These are phyloP conservation scores for Miscanthus sacchariflorus DNA, from an alignment of 202 grass and related monocot species.

Conservation along the genomic window DNA sequence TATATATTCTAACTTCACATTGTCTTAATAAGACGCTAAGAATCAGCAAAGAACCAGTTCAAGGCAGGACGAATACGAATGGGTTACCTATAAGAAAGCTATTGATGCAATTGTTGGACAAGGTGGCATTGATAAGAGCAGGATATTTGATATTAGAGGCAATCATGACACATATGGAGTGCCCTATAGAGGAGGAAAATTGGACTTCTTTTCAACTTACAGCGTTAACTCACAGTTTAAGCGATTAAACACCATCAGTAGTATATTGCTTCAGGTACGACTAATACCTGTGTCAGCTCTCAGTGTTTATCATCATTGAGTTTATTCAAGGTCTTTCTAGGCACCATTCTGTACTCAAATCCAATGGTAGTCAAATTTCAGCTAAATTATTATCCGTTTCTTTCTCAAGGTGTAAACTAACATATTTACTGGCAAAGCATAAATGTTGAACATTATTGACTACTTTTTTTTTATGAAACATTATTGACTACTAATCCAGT, in stretches of 20 bases:
- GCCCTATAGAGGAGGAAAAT: constrained; percentile 66
- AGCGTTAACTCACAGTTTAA: constrained; percentile 74
- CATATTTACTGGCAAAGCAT: constrained; percentile 38
- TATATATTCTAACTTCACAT: constrained; percentile 32
- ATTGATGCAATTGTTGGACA: constrained; percentile 65
- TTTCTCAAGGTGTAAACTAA: constrained; percentile 33
- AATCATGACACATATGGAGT: constrained; percentile 98
- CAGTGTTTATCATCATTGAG: constrained; percentile 15
- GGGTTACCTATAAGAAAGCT: constrained; percentile 70
- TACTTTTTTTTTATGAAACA: neutral
- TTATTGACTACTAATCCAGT: too few species aligned
- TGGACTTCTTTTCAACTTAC: constrained; percentile 85
- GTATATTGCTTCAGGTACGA: constrained; percentile 86
- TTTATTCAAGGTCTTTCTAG: constrained; percentile 1
- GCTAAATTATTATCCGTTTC: neutral
- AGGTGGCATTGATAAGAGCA: constrained; percentile 63
- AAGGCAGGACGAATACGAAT: constrained; percentile 82
- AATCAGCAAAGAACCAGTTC: constrained; percentile 70
- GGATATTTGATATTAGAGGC: constrained; percentile 97
- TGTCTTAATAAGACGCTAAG: constrained; percentile 77
- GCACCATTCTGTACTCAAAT: neutral
- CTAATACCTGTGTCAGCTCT: constrained; percentile 18
- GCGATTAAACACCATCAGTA: constrained; percentile 65
- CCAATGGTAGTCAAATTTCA: neutral
- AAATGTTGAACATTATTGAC: constrained; percentile 21